Evolutionary conservation across 2,329 filamentous ascomycete species (phyloP).

Genomic region (Xylariaceae sp.): DNA sequence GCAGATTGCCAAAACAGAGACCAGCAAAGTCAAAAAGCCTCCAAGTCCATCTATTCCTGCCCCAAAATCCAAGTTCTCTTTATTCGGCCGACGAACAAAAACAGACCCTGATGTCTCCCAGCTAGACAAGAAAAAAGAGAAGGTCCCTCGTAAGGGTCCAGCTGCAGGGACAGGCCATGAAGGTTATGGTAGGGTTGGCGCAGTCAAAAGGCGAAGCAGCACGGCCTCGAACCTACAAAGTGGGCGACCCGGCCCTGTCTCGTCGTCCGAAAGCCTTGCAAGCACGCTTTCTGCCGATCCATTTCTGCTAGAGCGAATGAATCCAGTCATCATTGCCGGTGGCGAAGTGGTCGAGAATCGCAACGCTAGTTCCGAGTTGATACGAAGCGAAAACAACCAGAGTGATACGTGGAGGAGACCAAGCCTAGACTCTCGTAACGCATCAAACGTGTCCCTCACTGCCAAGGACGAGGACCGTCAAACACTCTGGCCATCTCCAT

Average conservation of each 20-base stretch:
- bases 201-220: conserved; percentile 61
- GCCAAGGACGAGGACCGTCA: conserved; percentile 41
- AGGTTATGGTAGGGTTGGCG: conserved; percentile 68
- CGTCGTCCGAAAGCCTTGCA: conserved; percentile 51
- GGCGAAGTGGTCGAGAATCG: conserved; percentile 61
- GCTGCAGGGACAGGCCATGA: conserved; percentile 93
- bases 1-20: conserved; percentile 26
- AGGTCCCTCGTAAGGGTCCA: conserved; percentile 68
- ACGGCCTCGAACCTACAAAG: conserved; percentile 50
- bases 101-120: conserved; percentile 49
- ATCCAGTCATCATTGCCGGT: conserved; percentile 64
- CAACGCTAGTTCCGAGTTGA: conserved; percentile 51
- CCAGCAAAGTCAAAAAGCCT: conserved; percentile 37
- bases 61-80: conserved; percentile 66
- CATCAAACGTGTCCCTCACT: conserved; percentile 41
- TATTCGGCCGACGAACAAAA: conserved; percentile 75
- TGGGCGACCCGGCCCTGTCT: conserved; percentile 42
- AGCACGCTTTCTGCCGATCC: conserved; percentile 48
- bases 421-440: conserved; percentile 42
- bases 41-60: conserved; percentile 58
- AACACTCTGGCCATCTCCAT: conserved; percentile 54
- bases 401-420: conserved; percentile 42
- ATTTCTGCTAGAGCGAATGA: conserved; percentile 61
- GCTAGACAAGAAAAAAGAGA: conserved; percentile 54
- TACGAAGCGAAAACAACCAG: conserved; percentile 49